Evolutionary conservation across 345 rosid genomes (phyloP), one percentile per base, ranked within the genome.

Genomic region (Punica granatum): DNA sequence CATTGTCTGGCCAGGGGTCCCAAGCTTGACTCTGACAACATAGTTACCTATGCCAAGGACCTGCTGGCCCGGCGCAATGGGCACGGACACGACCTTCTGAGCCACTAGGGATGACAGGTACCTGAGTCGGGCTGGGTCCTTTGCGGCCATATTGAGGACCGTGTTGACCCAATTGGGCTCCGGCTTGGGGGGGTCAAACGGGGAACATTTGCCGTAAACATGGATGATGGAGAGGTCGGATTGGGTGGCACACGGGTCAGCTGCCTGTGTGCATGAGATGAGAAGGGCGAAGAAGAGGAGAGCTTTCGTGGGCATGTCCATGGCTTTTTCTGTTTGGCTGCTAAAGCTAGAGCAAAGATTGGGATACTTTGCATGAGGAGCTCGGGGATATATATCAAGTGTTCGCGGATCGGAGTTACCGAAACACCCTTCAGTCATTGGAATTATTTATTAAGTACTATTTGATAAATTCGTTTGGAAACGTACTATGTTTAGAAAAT

Each of bases 1-100:
- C 89, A 90, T 77, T 25, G 78, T 71, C 69, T 92, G 96, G 60
- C 87, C 88, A 15, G 96, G 96, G 19, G 89, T 88, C 18, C 96
- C 98, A 13, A 92, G 68, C 65, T 77, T 84, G 73, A 81, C 91
- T 70, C 82, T 84, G 59, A 90, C 89, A 9, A 92, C 82, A 65
- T 92, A 92, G 80, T 88, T 90, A 53, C 76, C 84, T 10, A 76
- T 65, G 75, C 74, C 77, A 12, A 86, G 65, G 31, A 78, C 67
- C 53, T 79, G 79, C 58, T 83, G 89, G 28, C 86, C 92, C 0
- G 98, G 81, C 14, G 90, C 95, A 28, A 92, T 66, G 0, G 98
- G 98, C 60, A 79, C 86, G 1, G 83, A 48, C 5, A 81, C 69
- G 73, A 77, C 77, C 79, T 74, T 85, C 32, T 77, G 86, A 75